These are phyloP conservation scores for Chlorophyllum brunneum DNA, from an alignment of 768 basidiomycete species.

Conservation along the genomic window DNA sequence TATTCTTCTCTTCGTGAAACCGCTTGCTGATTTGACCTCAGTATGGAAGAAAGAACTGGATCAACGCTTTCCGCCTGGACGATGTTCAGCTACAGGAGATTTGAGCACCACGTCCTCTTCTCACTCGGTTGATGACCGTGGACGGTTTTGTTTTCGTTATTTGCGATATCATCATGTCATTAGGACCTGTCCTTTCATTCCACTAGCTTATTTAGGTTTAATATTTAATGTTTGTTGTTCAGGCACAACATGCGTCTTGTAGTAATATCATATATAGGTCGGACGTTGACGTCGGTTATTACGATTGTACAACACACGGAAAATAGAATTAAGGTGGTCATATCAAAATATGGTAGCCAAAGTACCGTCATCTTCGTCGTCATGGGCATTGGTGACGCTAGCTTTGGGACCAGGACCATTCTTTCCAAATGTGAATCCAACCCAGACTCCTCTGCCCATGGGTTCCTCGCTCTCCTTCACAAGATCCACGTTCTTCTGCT, in stretches of 20 bases:
- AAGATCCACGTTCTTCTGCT: slow-evolving; percentile 89
- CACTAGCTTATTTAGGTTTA: no score
- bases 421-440: slow-evolving; percentile 89
- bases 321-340: no score
- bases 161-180: not conserved
- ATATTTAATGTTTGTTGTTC: no score
- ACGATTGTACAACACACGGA: slow-evolving; percentile 5
- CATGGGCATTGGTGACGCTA: slow-evolving; percentile 23
- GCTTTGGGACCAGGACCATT: slow-evolving; percentile 65
- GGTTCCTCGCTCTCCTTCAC: slow-evolving; percentile 86
- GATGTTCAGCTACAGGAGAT: no score
- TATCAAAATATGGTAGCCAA: slow-evolving; percentile 62
- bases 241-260: no score
- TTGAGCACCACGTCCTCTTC: not conserved
- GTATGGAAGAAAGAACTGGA: slow-evolving; percentile 20
- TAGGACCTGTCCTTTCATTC: not conserved
- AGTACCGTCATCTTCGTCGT: slow-evolving; percentile 45
- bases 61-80: not conserved
- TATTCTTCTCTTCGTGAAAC: not conserved
- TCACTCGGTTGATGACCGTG: not conserved
- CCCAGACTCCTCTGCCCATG: slow-evolving; percentile 76
- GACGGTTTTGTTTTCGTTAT: not conserved
- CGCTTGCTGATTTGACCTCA: not conserved
- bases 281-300: not conserved
- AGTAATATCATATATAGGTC: no score